Base-by-base conservation (phyloP, 2,329 filamentous ascomycete species). In the Trichophyton rubrum region DNA sequence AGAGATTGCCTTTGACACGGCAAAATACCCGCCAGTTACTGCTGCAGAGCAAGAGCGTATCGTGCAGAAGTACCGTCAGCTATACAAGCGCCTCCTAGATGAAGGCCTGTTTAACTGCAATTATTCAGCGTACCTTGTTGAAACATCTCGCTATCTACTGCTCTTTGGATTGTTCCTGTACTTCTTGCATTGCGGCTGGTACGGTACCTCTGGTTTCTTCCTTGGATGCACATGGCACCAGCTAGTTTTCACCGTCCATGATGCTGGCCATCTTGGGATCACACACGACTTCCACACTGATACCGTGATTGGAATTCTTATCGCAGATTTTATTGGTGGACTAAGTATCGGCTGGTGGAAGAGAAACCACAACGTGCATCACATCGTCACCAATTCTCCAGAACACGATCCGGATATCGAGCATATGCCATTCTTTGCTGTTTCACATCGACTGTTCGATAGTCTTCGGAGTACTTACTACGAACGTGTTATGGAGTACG, bases 311-410 rank as follows among this genome's bases (percentile, higher is more conserved):
- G 92, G 90, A 56, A 96, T 97, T 69, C 76, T 95, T 65, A 87
- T 96, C 68, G 90, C 91, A 59, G 88, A 96, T 71, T 97, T 87
- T 67, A 77, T 93, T 20, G 93, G 93, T 41, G 93, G 93, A 0
- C 75, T 99, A 38, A 96, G 90, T 27, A 76, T 96, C 59, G 89
- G 92, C 51, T 99, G 93, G 93, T 99, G 93, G 92, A 97, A 97
- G 75, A 82, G 85, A 63, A 96, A 85, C 71, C 92, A 97, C 74
- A 97, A 97, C 69, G 90, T 96, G 7, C 92, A 97, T 71, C 92
- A 97, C 70, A 90, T 97, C 66, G 87, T 97, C 59, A 97, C 93
- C 17, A 97, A 97, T 72, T 87, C 87, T 49, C 89, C 91, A 13
- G 93, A 96, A 73, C 92, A 97, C 71, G 92, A 97, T 71, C 92